phyloP scores from a whole-genome alignment of 305 asterid genomes.

The Ilex paraguariensis region DNA sequence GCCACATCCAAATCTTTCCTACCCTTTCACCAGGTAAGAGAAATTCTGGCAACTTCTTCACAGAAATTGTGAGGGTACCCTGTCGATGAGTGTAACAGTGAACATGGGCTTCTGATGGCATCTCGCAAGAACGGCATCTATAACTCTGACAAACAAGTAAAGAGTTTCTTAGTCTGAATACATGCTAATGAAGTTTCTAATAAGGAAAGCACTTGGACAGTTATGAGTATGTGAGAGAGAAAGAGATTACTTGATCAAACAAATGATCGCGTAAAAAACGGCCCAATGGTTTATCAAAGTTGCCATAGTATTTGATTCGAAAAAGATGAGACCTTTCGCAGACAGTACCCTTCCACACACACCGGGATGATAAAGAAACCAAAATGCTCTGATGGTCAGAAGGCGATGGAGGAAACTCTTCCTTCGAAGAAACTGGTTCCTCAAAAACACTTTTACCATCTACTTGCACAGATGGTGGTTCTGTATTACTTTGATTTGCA shows the following conservation, averaged over 20 bases:
- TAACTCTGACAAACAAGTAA: conserved; percentile 44
- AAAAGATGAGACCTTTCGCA: conserved; percentile 90
- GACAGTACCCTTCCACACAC: conserved; percentile 94
- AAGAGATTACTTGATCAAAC: conserved; percentile 74
- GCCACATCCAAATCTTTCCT: conserved; percentile 99
- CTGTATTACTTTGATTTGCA: conserved; percentile 21
- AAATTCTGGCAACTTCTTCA: conserved; percentile 76
- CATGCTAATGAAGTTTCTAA: conserved; percentile 9
- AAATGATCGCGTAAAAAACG: conserved; percentile 86
- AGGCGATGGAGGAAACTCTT: conserved; percentile 80
- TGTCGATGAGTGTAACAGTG: conserved; percentile 96
- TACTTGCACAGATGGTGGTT: conserved; percentile 30
- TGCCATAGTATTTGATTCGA: conserved; percentile 89
- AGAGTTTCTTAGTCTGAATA: background rate
- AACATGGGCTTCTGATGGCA: conserved; percentile 97
- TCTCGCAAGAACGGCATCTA: conserved; percentile 77
- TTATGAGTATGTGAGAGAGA: conserved; percentile 14
- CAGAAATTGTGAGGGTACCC: conserved; percentile 90
- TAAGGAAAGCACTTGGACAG: background rate
- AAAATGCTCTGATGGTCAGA: conserved; percentile 92
- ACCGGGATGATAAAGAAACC: conserved; percentile 85
- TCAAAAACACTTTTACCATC: conserved; percentile 36
- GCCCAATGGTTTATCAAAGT: conserved; percentile 90
- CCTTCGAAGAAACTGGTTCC: conserved; percentile 48
- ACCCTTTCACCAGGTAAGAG: conserved; percentile 74